Evolutionary conservation across 257 asterid genomes (phyloP), one percentile per base, ranked within the genome.

Genomic region (Rhazya stricta): DNA sequence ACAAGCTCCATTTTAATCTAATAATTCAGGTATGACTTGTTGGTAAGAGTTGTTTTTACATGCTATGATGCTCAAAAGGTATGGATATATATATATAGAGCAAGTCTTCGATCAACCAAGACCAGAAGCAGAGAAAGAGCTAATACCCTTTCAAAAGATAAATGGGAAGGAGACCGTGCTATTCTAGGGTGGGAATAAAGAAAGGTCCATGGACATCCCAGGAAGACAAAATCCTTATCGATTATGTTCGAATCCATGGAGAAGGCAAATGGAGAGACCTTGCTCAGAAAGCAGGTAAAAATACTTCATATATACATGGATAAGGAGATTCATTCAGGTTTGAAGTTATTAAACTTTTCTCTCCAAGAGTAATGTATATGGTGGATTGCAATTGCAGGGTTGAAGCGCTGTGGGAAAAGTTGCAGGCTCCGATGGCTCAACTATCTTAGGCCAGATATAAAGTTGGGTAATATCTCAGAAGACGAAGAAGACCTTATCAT

Each of bases 261-360:
- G 79, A 76, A 53, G 79, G 79, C 57, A 68, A 61, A 51, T 76
- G 80, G 75, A 69, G 80, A 56, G 13, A 23, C 45, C 75, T 76
- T 15, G 69, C 80, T 29, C 23, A 27, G 39, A 76, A 18, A 54
- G 56, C 80, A 41, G 75, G 75, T 76, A 37, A 34, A 34, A n/a
- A 29, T 46, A 56, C 3, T 53, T 30, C 53, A n/a, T 71, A 12
- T 50, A 41, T 45, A 3, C 30, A 4, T n/a, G 23, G 19, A 0
- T 45, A 12, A n/a, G n/a, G 23, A 9, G 32, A 65, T 65, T 25
- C 23, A 3, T 45, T 39, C 7, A 9, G 43, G 43, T 39, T 39
- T 39, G 43, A 39, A 9, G 7, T 4, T 39, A 39, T 39, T 39
- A n/a, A n/a, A n/a, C n/a, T n/a, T n/a, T n/a, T n/a, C n/a, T n/a